A percentile compares a stretch with the other conserved stretches of the same genome.
phyloP scores from a whole-genome alignment of 306 rosid genomes.

The Notholithocarpus densiflorus region DNA sequence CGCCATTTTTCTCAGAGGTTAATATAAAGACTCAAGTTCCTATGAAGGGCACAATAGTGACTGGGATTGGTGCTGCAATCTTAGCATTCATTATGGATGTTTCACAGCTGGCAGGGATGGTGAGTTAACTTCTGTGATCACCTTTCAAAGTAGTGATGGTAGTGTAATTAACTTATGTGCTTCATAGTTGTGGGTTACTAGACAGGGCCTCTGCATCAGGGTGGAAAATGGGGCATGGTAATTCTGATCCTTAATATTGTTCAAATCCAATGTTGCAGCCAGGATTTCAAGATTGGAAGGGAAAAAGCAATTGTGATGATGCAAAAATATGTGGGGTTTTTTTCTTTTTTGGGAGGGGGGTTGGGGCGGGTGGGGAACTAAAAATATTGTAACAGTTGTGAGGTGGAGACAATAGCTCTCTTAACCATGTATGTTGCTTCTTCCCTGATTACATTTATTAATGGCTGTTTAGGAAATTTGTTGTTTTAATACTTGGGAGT shows the following conservation, averaged over 20 bases:
- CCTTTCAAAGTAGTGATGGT: not conserved
- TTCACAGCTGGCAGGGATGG: slow-evolving; percentile 86
- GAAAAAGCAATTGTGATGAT: not conserved
- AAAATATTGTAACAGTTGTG: too few relatives aligned
- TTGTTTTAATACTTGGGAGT: too few relatives aligned
- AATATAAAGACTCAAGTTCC: slow-evolving; percentile 45
- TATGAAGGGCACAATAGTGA: slow-evolving; percentile 54
- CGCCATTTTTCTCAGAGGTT: slow-evolving; percentile 47
- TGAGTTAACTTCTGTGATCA: slow-evolving; percentile 31
- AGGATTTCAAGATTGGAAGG: not conserved
- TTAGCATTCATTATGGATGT: slow-evolving; percentile 87
- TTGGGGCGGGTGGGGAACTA: too few relatives aligned
- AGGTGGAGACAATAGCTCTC: too few relatives aligned
- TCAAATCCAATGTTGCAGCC: not conserved
- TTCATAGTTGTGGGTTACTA: not conserved
- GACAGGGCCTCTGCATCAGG: not conserved
- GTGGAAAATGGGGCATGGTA: not conserved
- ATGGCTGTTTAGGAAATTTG: too few relatives aligned
- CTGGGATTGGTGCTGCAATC: slow-evolving; percentile 68
- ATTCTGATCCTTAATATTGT: not conserved
- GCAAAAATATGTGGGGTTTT: too few relatives aligned
- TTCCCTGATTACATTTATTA: too few relatives aligned
- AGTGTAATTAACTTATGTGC: not conserved
- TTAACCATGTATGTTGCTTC: too few relatives aligned
- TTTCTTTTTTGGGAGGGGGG: too few relatives aligned